Percentiles rank a stretch among this genome's conserved stretches.
Conservation (phyloP, 2,329 filamentous ascomycete genomes). For the Microcyclospora tardicrescens region DNA sequence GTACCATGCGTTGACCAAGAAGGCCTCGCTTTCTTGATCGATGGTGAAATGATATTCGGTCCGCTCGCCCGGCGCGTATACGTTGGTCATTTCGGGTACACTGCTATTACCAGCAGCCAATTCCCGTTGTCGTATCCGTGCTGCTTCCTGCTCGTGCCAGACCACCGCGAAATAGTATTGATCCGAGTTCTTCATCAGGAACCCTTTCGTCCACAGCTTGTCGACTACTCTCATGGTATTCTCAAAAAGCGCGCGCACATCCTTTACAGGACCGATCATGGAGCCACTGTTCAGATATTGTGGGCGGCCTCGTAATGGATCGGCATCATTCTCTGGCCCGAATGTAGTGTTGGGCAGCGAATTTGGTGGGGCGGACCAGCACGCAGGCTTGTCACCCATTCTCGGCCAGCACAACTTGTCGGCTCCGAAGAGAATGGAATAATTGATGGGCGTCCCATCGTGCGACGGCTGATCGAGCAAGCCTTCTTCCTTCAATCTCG, state of each 20-base stretch:
- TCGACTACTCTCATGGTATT: constrained; percentile 28
- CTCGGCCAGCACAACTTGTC: constrained; percentile 18
- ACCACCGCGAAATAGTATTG: constrained; percentile 30
- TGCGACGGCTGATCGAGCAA: constrained; percentile 1
- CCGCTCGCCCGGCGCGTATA: background rate
- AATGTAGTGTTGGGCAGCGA: constrained; percentile 1
- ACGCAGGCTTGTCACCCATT: constrained; percentile 9
- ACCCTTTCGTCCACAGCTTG: constrained; percentile 16
- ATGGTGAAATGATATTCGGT: constrained; percentile 8
- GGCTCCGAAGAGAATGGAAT: constrained; percentile 13
- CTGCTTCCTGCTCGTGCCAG: constrained; percentile 9
- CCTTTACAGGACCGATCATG: constrained; percentile 28
- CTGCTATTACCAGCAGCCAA: background rate
- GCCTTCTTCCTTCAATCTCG: constrained; percentile 23
- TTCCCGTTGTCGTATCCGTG: constrained; percentile 1
- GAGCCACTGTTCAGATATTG: constrained; percentile 24
- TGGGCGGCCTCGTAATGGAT: constrained; percentile 25
- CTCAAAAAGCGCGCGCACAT: constrained; percentile 28
- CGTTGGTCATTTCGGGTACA: background rate
- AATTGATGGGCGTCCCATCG: constrained; percentile 2
- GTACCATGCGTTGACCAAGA: constrained; percentile 7
- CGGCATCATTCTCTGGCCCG: constrained; percentile 23
- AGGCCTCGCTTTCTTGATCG: constrained; percentile 8
- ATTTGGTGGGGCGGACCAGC: constrained; percentile 12
- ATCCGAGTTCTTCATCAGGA: constrained; percentile 20